These are phyloP conservation scores for Suillus occidentalis DNA, from an alignment of 768 basidiomycete species.

Conservation along the genomic window DNA sequence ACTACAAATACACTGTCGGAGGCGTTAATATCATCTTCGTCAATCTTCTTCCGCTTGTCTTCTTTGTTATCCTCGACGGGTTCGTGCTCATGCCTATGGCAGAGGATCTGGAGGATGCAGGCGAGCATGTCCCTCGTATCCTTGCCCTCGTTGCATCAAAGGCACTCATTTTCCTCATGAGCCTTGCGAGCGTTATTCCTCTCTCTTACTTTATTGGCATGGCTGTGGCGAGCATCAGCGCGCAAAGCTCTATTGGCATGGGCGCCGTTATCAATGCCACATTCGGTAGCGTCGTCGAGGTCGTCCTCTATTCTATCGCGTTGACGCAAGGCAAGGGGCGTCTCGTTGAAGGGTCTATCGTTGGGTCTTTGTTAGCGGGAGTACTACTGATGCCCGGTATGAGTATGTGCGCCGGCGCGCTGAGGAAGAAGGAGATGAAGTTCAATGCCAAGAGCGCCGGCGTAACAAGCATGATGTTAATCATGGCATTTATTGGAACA, in stretches of 20 bases:
- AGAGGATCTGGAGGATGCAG: conserved; percentile 56
- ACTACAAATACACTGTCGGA: conserved; percentile 98
- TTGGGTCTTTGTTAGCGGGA: conserved; percentile 92
- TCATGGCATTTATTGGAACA: conserved; percentile 99
- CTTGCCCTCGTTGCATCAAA: conserved; percentile 71
- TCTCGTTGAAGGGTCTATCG: conserved; percentile 95
- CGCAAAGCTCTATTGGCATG: conserved; percentile 98
- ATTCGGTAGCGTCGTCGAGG: conserved; percentile 98
- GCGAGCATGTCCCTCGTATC: conserved; percentile 60
- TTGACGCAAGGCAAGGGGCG: conserved; percentile 89
- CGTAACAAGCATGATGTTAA: conserved; percentile 98
- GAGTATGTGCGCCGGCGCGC: conserved; percentile 91
- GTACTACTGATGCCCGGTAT: conserved; percentile 96
- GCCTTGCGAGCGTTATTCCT: conserved; percentile 90
- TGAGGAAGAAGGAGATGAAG: conserved; percentile 90
- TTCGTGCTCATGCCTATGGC: conserved; percentile 74
- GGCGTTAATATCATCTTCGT: conserved; percentile 99
- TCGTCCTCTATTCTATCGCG: conserved; percentile 89
- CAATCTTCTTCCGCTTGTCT: conserved; percentile 90
- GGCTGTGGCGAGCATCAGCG: conserved; percentile 99
- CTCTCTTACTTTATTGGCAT: conserved; percentile 99
- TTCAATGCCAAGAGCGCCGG: conserved; percentile 99
- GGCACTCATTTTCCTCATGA: conserved; percentile 78
- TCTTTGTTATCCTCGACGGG: conserved; percentile 95
- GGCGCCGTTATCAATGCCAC: conserved; percentile 99